Conservation (phyloP, 73 alveolate genomes). For the Uronychia binucleata region DNA sequence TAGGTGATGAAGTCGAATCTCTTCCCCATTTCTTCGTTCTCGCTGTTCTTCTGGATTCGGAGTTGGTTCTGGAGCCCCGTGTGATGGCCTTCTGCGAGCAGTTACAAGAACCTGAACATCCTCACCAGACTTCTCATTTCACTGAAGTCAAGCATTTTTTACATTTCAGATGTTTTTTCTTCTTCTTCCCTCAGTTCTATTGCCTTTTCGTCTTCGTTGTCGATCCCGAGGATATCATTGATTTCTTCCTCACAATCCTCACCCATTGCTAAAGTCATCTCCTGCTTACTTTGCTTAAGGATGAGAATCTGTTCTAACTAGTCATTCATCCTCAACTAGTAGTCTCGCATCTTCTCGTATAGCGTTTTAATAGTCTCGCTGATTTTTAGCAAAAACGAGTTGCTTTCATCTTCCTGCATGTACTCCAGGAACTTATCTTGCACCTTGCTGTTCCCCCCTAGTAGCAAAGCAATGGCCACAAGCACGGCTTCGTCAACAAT, state of each 20-base stretch:
- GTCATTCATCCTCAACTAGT: slow-evolving; percentile 29
- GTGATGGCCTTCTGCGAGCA: slow-evolving; percentile 78
- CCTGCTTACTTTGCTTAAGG: background rate
- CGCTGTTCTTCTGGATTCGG: slow-evolving; percentile 49
- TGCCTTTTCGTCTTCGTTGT: background rate
- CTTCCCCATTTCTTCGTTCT: slow-evolving; percentile 40
- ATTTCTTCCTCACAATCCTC: slow-evolving; percentile 12
- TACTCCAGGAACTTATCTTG: slow-evolving; percentile 45
- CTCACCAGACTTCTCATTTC: background rate
- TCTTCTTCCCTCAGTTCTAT: slow-evolving; percentile 2
- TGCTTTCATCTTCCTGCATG: slow-evolving; percentile 49
- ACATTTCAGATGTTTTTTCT: background rate
- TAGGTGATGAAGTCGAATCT: slow-evolving; percentile 48
- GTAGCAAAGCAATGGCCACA: slow-evolving; percentile 60
- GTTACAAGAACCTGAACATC: slow-evolving; percentile 56
- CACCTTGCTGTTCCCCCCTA: slow-evolving; percentile 61
- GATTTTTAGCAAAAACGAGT: slow-evolving; percentile 38
- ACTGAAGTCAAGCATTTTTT: background rate
- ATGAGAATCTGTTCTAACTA: slow-evolving; percentile 11
- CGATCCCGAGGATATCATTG: background rate
- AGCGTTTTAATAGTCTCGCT: slow-evolving; percentile 24
- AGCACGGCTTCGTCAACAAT: slow-evolving; percentile 61
- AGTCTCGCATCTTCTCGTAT: slow-evolving; percentile 34
- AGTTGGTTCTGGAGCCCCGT: slow-evolving; percentile 56
- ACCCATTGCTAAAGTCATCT: background rate